These are phyloP conservation scores for Mycena metata DNA, from an alignment of 768 basidiomycete species.

Conservation along the genomic window DNA sequence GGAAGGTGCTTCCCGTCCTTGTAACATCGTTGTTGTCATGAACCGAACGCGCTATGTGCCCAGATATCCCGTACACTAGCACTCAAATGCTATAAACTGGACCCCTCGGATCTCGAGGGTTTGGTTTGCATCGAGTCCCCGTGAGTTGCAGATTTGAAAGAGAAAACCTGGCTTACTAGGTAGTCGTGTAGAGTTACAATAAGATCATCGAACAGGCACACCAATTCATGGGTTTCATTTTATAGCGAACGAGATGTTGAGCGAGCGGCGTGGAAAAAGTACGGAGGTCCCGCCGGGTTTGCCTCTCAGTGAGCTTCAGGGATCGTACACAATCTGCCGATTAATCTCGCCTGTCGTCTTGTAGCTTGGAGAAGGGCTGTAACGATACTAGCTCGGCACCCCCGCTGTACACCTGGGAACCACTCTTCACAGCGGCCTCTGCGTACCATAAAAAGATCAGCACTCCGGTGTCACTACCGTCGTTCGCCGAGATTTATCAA, in stretches of 20 bases:
- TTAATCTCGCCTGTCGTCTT: not conserved
- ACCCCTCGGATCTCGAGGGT: constrained; percentile 7
- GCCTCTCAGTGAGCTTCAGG: constrained; percentile 35
- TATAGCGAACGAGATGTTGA: constrained; percentile 42
- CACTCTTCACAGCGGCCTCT: not conserved
- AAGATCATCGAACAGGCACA: not conserved
- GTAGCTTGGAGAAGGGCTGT: not conserved
- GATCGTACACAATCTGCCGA: not conserved
- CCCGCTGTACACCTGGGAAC: not conserved
- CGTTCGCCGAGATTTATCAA: not conserved
- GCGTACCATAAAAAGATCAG: not conserved
- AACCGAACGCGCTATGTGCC: not conserved
- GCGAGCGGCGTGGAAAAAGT: constrained; percentile 43
- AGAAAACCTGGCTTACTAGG: too few relatives aligned
- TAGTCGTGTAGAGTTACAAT: not conserved
- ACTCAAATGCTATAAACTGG: constrained; percentile 16
- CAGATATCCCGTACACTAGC: constrained; percentile 20
- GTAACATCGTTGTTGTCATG: too few relatives aligned
- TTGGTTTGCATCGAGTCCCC: not conserved
- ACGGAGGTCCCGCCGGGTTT: constrained; percentile 41
- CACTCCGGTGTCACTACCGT: not conserved
- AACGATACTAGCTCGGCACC: not conserved
- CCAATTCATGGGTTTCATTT: not conserved
- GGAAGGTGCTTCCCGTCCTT: too few relatives aligned
- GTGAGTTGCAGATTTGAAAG: not conserved